A percentile compares a stretch with the other conserved stretches of the same genome.
phyloP scores from a whole-genome alignment of 2,329 filamentous ascomycete species.

The Penicillium sp. region DNA sequence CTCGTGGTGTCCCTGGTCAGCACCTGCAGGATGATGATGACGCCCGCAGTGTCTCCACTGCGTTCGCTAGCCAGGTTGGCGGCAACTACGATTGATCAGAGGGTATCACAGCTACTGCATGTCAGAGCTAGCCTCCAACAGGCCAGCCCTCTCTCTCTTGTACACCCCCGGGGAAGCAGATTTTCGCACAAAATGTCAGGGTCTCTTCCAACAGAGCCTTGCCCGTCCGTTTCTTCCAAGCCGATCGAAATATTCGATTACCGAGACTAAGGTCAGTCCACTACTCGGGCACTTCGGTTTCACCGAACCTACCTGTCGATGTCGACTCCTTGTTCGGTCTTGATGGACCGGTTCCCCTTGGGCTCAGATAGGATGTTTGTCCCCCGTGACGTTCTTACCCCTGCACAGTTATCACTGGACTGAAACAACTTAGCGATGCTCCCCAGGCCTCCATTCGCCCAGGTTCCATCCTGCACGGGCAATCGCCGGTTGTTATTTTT shows the following conservation, averaged over 20 bases:
- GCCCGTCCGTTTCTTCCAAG: slow-evolving; percentile 19
- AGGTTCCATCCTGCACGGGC: not conserved
- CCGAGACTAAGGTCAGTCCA: slow-evolving; percentile 9
- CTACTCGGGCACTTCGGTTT: slow-evolving; percentile 7
- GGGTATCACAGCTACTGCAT: slow-evolving; percentile 3
- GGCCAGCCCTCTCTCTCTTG: slow-evolving; percentile 10
- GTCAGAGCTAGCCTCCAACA: slow-evolving; percentile 17
- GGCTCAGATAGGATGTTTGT: slow-evolving; percentile 7
- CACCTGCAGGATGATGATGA: slow-evolving; percentile 72
- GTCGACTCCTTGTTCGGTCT: slow-evolving; percentile 6
- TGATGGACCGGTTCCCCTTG: slow-evolving; percentile 8
- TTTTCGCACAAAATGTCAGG: slow-evolving; percentile 18
- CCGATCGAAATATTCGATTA: slow-evolving; percentile 16
- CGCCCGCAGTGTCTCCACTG: slow-evolving; percentile 92
- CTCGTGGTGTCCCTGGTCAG: slow-evolving; percentile 44
- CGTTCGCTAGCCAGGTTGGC: slow-evolving; percentile 93
- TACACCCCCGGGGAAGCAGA: slow-evolving; percentile 13
- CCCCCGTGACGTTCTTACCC: slow-evolving; percentile 8
- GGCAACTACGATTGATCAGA: slow-evolving; percentile 59
- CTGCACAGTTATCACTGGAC: slow-evolving; percentile 7
- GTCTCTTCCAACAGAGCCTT: slow-evolving; percentile 20
- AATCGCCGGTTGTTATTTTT: slow-evolving; percentile 1
- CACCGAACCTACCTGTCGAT: slow-evolving; percentile 7
- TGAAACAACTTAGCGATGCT: slow-evolving; percentile 1
- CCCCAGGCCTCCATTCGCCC: not conserved